A percentile compares a stretch with the other conserved stretches of the same genome.
These are phyloP conservation scores for Aspergillus oerlinghausenensis DNA, from an alignment of 2,329 filamentous ascomycete species.

Conservation along the genomic window DNA sequence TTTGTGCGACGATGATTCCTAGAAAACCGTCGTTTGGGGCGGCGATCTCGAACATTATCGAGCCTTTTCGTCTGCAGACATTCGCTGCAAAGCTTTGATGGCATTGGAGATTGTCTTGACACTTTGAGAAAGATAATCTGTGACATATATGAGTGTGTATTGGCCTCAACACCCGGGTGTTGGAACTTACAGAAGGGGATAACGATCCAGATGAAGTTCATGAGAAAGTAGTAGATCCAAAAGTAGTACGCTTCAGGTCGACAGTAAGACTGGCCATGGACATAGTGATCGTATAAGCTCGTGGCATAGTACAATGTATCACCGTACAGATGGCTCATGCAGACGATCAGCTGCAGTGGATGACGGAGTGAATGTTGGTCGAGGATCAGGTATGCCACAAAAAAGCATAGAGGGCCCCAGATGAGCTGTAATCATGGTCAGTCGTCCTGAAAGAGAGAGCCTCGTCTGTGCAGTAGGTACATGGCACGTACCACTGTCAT, in stretches of 20 bases:
- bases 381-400: constrained; percentile 53
- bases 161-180: background rate
- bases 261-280: constrained; percentile 52
- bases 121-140: constrained; percentile 32
- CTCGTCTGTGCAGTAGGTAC: background rate
- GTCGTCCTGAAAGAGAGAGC: background rate
- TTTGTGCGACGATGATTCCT: no score
- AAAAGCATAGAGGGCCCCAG: constrained; percentile 60
- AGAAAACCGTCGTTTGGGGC: background rate
- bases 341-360: constrained; percentile 57
- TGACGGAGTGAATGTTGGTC: constrained; percentile 53
- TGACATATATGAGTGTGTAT: constrained; percentile 2
- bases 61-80: constrained; percentile 21
- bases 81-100: constrained; percentile 20
- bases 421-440: constrained; percentile 38
- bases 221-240: constrained; percentile 62
- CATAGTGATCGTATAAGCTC: constrained; percentile 56
- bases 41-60: constrained; percentile 16
- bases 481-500: constrained; percentile 64
- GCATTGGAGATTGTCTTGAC: constrained; percentile 27
- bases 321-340: constrained; percentile 60
- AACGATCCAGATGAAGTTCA: constrained; percentile 64
- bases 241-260: constrained; percentile 61
- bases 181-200: constrained; percentile 51
- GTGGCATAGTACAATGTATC: constrained; percentile 62